phyloP scores from a whole-genome alignment of 2,329 filamentous ascomycete species.

The Boeremia exigua region DNA sequence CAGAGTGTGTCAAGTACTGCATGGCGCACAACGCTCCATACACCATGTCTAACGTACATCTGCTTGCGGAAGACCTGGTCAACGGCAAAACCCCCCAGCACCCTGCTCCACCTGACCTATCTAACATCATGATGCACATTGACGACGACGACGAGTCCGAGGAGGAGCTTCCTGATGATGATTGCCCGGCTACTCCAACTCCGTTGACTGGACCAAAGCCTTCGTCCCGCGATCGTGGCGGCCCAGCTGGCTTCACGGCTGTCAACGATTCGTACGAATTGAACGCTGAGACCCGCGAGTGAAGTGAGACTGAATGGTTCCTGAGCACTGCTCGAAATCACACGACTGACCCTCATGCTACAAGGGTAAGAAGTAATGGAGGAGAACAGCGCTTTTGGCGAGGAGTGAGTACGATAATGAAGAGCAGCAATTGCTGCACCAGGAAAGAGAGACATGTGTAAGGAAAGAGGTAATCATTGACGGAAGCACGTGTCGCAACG shows the following conservation, averaged over 20 bases:
- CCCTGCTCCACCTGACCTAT: not conserved
- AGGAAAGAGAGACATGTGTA: too few relatives aligned
- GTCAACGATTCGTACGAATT: not conserved
- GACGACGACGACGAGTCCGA: not conserved
- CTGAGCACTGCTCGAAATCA: not conserved
- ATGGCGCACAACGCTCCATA: conserved; percentile 19
- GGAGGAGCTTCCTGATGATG: not conserved
- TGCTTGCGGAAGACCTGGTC: conserved; percentile 22
- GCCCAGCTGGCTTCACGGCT: not conserved
- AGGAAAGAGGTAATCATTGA: too few relatives aligned
- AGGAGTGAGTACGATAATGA: too few relatives aligned
- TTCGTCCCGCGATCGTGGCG: not conserved
- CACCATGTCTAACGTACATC: conserved; percentile 19
- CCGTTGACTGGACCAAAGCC: not conserved
- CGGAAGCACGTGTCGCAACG: too few relatives aligned
- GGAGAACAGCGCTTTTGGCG: too few relatives aligned
- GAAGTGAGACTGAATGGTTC: not conserved
- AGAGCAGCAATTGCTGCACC: too few relatives aligned
- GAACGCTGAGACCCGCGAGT: not conserved
- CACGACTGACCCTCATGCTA: not conserved
- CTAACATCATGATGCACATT: not conserved
- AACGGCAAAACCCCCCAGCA: conserved; percentile 2
- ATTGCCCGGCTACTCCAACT: not conserved
- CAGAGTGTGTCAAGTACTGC: conserved; percentile 33
- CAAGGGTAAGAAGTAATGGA: too few relatives aligned